phyloP scores from a whole-genome alignment of 208 protist species.

The Trypanosoma platydactyli region DNA sequence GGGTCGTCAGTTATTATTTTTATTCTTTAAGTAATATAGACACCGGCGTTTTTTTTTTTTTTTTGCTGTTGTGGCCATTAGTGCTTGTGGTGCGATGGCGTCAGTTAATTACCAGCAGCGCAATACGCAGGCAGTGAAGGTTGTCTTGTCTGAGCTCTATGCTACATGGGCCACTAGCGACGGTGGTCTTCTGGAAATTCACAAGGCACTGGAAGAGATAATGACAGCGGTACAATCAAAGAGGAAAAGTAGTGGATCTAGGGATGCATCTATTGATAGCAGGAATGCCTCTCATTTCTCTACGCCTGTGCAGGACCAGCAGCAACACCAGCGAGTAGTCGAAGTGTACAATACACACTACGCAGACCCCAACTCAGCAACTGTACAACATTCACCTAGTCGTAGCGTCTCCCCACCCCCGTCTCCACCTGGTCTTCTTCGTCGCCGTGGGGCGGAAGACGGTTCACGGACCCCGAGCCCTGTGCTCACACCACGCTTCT shows the following conservation, averaged over 20 bases:
- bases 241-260: constrained; percentile 3
- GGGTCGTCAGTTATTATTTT: not conserved
- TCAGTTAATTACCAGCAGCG: constrained; percentile 32
- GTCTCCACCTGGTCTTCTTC: constrained; percentile 20
- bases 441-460: constrained; percentile 31
- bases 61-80: not conserved
- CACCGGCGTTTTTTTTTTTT: constrained; percentile 5
- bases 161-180: constrained; percentile 64
- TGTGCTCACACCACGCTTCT: constrained; percentile 36
- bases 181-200: constrained; percentile 46
- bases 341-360: constrained; percentile 17
- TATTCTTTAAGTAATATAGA: not conserved
- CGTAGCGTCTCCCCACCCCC: constrained; percentile 39
- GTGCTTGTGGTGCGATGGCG: not conserved
- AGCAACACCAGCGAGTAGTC: constrained; percentile 1
- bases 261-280: not conserved
- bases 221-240: constrained; percentile 5
- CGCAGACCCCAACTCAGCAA: constrained; percentile 18
- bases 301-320: not conserved
- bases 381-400: not conserved
- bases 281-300: not conserved
- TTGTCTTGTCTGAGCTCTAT: constrained; percentile 75
- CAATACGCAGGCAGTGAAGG: constrained; percentile 52
- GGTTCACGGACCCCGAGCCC: constrained; percentile 46
- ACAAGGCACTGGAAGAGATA: constrained; percentile 49